Base-by-base conservation (phyloP, 2,329 filamentous ascomycete species). In the Tolypocladium tundrense region DNA sequence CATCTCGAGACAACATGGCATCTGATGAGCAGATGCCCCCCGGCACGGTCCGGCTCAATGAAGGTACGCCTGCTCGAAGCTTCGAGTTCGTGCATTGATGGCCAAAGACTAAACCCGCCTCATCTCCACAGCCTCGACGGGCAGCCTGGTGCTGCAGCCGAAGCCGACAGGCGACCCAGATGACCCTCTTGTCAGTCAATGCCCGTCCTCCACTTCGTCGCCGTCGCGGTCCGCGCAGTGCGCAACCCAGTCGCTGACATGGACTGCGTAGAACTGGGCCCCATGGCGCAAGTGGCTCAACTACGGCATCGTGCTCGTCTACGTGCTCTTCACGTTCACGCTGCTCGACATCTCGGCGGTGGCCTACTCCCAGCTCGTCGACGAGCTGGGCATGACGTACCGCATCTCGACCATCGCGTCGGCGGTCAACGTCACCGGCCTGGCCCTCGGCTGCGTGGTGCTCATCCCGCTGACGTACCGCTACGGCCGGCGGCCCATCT, bases 401-500 rank as follows among this genome's bases (percentile, higher is more conserved):
- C 45, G 37, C 21, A 37, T 48, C 21, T 53, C 54, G 5, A 35
- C 40, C 40, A 54, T 48, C 42, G 51, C 56, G 4, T 21, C 31
- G 21, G 60, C 61, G 1, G 53, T 59, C 31, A 59, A 60, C 19
- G 61, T 60, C 37, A 59, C 56, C 2, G 63, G 60, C 7, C 57
- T 66, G 0, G 66, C 62, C 4, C n/a, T 65, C 3, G 66, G 65
- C 13, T 61, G 61, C 48, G 31, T 66, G 31, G 48, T 62, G 13
- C 55, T 67, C 19, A 62, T 68, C 11, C 66, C 66, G 1, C 53
- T 66, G 1, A 60, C 60, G n/a, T 54, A 60, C 57, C 65, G 64
- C 33, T 65, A 66, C 24, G 65, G 66, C 1, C 63, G 65, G 10
- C 61, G 65, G 0, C 62, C 64, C 0, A 39, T 64, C 2, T 68